Conservation (phyloP, 192 early-diverging fungal species). For the Linnemannia exigua region DNA sequence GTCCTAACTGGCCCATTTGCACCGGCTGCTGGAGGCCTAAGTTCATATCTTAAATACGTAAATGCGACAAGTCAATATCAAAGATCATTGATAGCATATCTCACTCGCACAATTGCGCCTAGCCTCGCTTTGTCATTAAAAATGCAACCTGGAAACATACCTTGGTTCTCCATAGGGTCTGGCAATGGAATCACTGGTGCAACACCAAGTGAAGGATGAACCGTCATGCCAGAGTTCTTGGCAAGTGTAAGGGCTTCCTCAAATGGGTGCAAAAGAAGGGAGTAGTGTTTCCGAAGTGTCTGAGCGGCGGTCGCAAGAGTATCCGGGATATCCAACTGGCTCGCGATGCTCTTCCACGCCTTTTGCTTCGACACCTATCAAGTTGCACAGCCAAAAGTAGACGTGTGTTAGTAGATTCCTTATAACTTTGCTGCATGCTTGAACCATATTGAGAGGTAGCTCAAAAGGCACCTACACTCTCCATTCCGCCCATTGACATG, state of each 20-base stretch:
- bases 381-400: background rate
- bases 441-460: too few relatives aligned
- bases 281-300: slow-evolving; percentile 53
- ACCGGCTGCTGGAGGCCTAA: background rate
- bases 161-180: slow-evolving; percentile 43
- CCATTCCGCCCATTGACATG: slow-evolving; percentile 56
- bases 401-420: background rate
- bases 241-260: slow-evolving; percentile 44
- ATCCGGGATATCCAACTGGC: slow-evolving; percentile 52
- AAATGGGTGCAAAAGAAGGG: slow-evolving; percentile 49
- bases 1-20: background rate
- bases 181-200: slow-evolving; percentile 39
- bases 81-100: too few relatives aligned
- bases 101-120: too few relatives aligned
- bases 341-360: slow-evolving; percentile 54
- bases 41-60: background rate
- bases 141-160: too few relatives aligned
- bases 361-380: slow-evolving; percentile 55
- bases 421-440: background rate
- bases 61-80: background rate
- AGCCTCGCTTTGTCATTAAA: too few relatives aligned
- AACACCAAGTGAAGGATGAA: slow-evolving; percentile 44
- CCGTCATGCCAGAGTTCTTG: slow-evolving; percentile 40
- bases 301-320: slow-evolving; percentile 54
- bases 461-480: slow-evolving; percentile 37